A percentile compares a stretch with the other conserved stretches of the same genome.
Conservation (phyloP, 306 rosid genomes). For the Albizia julibrissin region DNA sequence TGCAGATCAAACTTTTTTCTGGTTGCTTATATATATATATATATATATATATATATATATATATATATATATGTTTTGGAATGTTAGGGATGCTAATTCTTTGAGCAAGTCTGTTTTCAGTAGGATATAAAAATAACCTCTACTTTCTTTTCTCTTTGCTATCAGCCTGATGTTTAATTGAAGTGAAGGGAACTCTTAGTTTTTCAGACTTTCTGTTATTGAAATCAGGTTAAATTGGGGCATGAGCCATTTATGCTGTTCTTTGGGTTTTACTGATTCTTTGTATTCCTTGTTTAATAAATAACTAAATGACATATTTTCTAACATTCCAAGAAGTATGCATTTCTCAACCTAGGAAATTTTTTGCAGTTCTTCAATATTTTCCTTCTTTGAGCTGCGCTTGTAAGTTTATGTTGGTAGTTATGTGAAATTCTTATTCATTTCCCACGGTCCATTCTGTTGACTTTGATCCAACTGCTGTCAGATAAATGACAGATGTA, state of each 20-base stretch:
- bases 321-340: not conserved
- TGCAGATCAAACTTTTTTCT: not conserved
- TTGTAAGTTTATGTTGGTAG: not conserved
- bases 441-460: conserved; percentile 29
- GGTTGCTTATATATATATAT: not conserved
- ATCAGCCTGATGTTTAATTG: not conserved
- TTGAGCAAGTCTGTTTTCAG: not conserved
- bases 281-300: not conserved
- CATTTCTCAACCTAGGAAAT: conserved; percentile 5
- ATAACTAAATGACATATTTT: not conserved
- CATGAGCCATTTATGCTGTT: not conserved
- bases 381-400: conserved; percentile 13
- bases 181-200: not conserved
- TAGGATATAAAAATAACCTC: not conserved
- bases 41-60: too few relatives aligned
- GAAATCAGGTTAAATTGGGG: not conserved
- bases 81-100: not conserved
- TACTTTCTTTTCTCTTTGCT: not conserved
- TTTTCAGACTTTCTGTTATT: not conserved
- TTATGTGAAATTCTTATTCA: not conserved
- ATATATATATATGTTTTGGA: not conserved
- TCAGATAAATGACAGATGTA: conserved; percentile 77
- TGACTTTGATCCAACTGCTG: conserved; percentile 23
- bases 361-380: conserved; percentile 8
- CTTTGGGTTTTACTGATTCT: not conserved